A percentile compares a stretch with the other conserved stretches of the same genome.
Evolutionary conservation across 2,329 filamentous ascomycete species (phyloP).

Genomic region (Epichloe glyceriae): DNA sequence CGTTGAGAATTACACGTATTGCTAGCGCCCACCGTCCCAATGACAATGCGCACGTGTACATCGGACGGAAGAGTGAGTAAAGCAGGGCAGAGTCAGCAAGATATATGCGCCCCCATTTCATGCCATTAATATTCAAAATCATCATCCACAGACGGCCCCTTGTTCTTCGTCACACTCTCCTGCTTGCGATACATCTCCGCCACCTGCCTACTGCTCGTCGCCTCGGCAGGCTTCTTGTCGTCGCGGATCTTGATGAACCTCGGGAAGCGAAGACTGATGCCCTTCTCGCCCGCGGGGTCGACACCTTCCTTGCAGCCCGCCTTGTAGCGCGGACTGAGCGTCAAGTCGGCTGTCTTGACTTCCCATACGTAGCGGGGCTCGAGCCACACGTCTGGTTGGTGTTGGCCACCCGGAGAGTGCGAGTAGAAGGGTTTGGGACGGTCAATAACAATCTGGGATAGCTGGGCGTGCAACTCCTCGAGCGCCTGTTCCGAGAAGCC

Average conservation of each 20-base stretch:
- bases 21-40: no score
- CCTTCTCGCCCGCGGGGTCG: slow-evolving; percentile 57
- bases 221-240: slow-evolving; percentile 90
- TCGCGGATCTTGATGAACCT: slow-evolving; percentile 84
- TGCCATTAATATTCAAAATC: slow-evolving; percentile 78
- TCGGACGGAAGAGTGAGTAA: background rate
- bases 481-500: slow-evolving; percentile 92
- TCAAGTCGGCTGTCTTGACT: slow-evolving; percentile 91
- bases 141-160: slow-evolving; percentile 80
- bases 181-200: slow-evolving; percentile 96
- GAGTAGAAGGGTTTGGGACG: slow-evolving; percentile 88
- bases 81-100: background rate
- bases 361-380: slow-evolving; percentile 94
- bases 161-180: slow-evolving; percentile 77
- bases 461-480: slow-evolving; percentile 67
- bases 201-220: slow-evolving; percentile 71
- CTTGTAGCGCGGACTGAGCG: slow-evolving; percentile 82
- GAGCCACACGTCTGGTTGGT: slow-evolving; percentile 98
- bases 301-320: slow-evolving; percentile 74
- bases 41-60: background rate
- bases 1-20: no score
- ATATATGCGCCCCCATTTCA: background rate
- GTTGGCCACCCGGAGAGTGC: slow-evolving; percentile 71
- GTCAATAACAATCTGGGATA: slow-evolving; percentile 71
- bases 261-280: slow-evolving; percentile 82